Evolutionary conservation across 345 rosid genomes (phyloP).

Genomic region (Reutealis trisperma): DNA sequence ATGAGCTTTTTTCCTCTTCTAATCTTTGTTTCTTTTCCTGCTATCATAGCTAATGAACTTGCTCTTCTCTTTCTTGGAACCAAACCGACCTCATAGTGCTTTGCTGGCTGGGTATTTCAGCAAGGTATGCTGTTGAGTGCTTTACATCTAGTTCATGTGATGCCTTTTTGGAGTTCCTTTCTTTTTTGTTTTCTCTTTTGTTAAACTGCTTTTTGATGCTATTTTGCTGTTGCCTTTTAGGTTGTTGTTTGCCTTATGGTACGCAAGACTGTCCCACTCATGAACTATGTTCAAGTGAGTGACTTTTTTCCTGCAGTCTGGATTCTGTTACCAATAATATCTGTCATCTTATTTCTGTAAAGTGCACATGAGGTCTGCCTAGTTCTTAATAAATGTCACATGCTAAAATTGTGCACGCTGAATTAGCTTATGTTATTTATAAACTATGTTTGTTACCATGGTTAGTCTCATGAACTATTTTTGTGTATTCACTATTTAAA

Average conservation of each 20-base stretch:
- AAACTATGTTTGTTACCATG: background rate
- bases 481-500: background rate
- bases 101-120: slow-evolving; percentile 96
- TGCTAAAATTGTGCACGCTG: background rate
- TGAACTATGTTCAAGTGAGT: slow-evolving; percentile 91
- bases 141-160: background rate
- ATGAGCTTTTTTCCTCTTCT: slow-evolving; percentile 3
- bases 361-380: background rate
- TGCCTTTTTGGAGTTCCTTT: slow-evolving; percentile 1
- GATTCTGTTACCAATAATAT: background rate
- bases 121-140: slow-evolving; percentile 54
- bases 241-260: slow-evolving; percentile 93
- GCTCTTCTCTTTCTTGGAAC: slow-evolving; percentile 92
- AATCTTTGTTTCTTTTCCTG: slow-evolving; percentile 21
- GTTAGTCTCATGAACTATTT: background rate
- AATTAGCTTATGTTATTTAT: too few species aligned
- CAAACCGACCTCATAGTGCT: slow-evolving; percentile 81
- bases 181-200: background rate
- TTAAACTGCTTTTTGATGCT: slow-evolving; percentile 14
- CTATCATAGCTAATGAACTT: slow-evolving; percentile 81
- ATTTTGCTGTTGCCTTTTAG: slow-evolving; percentile 44
- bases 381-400: background rate
- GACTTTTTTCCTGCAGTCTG: background rate
- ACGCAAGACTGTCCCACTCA: slow-evolving; percentile 90
- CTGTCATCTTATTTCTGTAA: background rate